Base-by-base conservation (phyloP, 2,329 filamentous ascomycete species). In the Neophaeococcomyces aloes region DNA sequence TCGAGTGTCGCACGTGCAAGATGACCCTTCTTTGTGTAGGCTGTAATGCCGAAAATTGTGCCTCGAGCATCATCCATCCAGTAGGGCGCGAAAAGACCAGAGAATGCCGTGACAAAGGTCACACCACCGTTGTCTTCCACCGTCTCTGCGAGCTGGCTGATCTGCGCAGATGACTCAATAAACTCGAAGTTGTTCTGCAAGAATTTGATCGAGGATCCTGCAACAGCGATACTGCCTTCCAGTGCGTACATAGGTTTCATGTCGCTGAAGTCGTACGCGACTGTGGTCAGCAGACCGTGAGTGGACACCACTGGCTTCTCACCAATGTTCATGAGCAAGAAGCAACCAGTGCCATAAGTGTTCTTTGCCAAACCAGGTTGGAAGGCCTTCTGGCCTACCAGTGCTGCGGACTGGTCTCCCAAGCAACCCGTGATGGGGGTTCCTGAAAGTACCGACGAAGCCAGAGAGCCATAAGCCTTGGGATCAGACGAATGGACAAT, bases 31-130 rank as follows among this genome's bases (percentile, higher is more conserved):
- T 86, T 75, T 0, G 87, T 94, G 65, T 87, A 82, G 55, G 88
- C 82, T 0, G 86, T 91, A 51, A 93, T 81, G 37, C 86, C 86
- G 56, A 89, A 88, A 44, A 91, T 78, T 4, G 87, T 94, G 47
- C 87, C 87, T 61, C 87, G 83, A 15, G 86, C 86, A 64, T 93
- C 85, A 59, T 94, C 86, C 49, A 94, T 89, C 87, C 87, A 94
- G 64, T 94, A 94, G 0, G 87, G 87, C 1, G 87, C 87, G 60
- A 94, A 94, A 2, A 94, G 73, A 42, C 87, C 87, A 61, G 82
- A 87, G 61, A 94, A 94, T 1, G 87, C 87, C 2, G 87, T 94
- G 48, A 94, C 87, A 56, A 94, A 80, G 14, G 88, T 77, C 43
- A 87, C 81, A 6, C 87, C 87, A 44, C 86, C 87, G 48, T 83